phyloP scores from a whole-genome alignment of 306 rosid genomes.

The Prinsepia uniflora region DNA sequence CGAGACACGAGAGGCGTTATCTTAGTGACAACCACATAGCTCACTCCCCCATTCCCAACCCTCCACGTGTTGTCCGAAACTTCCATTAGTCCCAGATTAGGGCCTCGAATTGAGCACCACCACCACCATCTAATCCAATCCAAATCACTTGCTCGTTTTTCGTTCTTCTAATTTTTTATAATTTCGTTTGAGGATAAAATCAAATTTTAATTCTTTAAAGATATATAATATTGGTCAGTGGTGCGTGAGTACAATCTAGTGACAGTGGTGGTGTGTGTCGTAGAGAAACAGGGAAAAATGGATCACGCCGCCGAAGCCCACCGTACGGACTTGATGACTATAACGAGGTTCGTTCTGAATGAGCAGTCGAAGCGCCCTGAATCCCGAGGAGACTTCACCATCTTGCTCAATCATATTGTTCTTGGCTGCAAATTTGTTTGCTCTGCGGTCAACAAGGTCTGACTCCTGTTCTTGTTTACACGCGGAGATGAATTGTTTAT shows the following conservation, averaged over 20 bases:
- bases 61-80: slow-evolving; percentile 49
- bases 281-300: slow-evolving; percentile 25
- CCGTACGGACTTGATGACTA: slow-evolving; percentile 94
- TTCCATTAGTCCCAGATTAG: slow-evolving; percentile 15
- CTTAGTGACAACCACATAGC: slow-evolving; percentile 38
- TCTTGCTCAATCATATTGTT: slow-evolving; percentile 93
- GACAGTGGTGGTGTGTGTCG: neutral
- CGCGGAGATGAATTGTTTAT: neutral
- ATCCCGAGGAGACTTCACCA: slow-evolving; percentile 91
- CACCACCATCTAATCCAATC: slow-evolving; percentile 7
- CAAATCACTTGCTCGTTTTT: neutral
- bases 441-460: slow-evolving; percentile 81
- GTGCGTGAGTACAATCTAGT: neutral
- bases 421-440: slow-evolving; percentile 97
- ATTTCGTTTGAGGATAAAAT: neutral
- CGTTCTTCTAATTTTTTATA: neutral
- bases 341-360: slow-evolving; percentile 78
- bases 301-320: slow-evolving; percentile 88
- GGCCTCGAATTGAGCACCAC: slow-evolving; percentile 35
- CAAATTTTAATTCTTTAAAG: neutral
- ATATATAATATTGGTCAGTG: neutral
- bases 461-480: neutral
- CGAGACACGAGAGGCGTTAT: slow-evolving; percentile 49
- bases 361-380: slow-evolving; percentile 86
- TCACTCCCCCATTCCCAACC: slow-evolving; percentile 10